phyloP scores from a whole-genome alignment of 306 rosid species.

The Acacia crassicarpa region DNA sequence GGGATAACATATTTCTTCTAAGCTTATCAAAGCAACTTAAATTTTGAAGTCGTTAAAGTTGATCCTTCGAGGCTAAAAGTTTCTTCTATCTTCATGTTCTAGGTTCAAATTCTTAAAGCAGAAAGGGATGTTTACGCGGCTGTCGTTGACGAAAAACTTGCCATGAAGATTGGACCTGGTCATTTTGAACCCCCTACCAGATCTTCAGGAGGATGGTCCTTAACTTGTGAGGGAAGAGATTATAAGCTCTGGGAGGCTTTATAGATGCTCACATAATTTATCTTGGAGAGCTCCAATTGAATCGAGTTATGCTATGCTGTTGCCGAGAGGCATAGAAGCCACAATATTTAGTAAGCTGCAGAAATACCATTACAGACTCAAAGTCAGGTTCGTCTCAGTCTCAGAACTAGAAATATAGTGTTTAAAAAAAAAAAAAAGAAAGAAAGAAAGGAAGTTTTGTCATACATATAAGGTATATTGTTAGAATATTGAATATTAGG shows the following conservation, averaged over 20 bases:
- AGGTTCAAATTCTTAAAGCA: constrained; percentile 64
- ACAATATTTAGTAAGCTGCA: neutral
- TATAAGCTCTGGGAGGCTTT: constrained; percentile 81
- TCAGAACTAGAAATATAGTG: constrained; percentile 2
- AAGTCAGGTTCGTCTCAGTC: neutral
- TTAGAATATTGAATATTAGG: no score
- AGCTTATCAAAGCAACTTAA: neutral
- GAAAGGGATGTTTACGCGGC: constrained; percentile 84
- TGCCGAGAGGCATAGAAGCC: neutral
- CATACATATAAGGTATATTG: neutral
- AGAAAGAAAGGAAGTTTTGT: neutral
- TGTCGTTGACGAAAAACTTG: constrained; percentile 57
- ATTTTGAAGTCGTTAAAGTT: neutral
- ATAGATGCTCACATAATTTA: constrained; percentile 8
- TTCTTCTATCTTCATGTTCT: constrained; percentile 19
- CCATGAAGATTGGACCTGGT: constrained; percentile 89
- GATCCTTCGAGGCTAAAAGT: constrained; percentile 11
- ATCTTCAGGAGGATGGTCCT: constrained; percentile 51
- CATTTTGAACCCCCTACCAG: constrained; percentile 63
- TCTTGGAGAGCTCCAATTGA: constrained; percentile 24
- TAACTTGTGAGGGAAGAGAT: constrained; percentile 58
- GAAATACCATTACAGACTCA: neutral
- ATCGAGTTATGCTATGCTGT: constrained; percentile 15
- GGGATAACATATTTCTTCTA: neutral
- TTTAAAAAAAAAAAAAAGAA: neutral